Evolutionary conservation across 2,329 filamentous ascomycete genomes (phyloP), one percentile per base, ranked within the genome.

Genomic region (Lomentospora prolificans): DNA sequence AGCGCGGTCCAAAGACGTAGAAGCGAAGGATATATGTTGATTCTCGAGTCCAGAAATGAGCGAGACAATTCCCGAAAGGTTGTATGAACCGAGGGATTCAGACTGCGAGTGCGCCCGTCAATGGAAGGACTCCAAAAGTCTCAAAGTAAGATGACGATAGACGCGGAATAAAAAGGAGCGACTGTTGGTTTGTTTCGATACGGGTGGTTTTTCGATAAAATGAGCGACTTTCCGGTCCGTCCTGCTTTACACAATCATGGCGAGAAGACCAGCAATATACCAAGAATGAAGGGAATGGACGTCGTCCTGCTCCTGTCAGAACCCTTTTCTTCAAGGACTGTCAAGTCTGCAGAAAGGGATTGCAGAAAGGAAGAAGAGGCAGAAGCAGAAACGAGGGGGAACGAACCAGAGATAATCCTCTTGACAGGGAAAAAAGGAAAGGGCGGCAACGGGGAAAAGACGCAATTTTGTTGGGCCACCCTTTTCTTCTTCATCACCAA

Each of bases 191-290:
- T n/a, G n/a, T n/a, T n/a, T n/a, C n/a, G n/a, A 14, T 48, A 22
- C 17, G 3, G 14, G 27, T 3, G 17, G n/a, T n/a, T n/a, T n/a
- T 36, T 28, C 22, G 17, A 36, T 14, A 14, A 56, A 31, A 33
- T 19, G 48, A 31, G 33, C 36, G 36, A 51, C 25, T 31, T 14
- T 30, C 25, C n/a, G n/a, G 50, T n/a, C 12, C 7, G 50, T 9
- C 50, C 17, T n/a, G n/a, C n/a, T 22, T 28, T 31, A 51, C 12
- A 31, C 17, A 51, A 41, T 53, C 28, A 53, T 22, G 24, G 25
- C n/a, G 14, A 44, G 17, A 55, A n/a, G 31, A 25, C 17, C 17
- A 58, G 51, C 17, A 36, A 58, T n/a, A 52, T 46, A 5, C 51
- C 39, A 50, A 52, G 48, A 33, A 24, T n/a, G 24, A 53, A 53